These are phyloP conservation scores for Talaromyces sp. DNA, from an alignment of 2,329 filamentous ascomycete genomes.

Conservation along the genomic window DNA sequence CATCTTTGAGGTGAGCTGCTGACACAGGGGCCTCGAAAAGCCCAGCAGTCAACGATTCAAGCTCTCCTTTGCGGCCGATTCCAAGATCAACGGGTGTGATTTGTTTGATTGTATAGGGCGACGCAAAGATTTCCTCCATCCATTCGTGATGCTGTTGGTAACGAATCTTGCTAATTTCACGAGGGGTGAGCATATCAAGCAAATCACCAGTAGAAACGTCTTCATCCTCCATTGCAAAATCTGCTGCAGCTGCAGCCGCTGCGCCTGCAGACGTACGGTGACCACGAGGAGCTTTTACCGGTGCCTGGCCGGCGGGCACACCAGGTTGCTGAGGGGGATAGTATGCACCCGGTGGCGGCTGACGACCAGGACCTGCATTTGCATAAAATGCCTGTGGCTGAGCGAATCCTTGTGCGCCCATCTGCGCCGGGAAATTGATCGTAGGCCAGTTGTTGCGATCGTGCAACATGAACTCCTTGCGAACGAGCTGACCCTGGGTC, in stretches of 20 bases:
- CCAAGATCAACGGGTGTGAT: slow-evolving; percentile 86
- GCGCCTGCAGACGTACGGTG: slow-evolving; percentile 43
- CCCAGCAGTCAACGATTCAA: slow-evolving; percentile 77
- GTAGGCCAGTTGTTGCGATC: slow-evolving; percentile 89
- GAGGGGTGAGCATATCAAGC: slow-evolving; percentile 83
- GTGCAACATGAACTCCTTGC: slow-evolving; percentile 92
- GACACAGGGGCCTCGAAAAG: slow-evolving; percentile 67
- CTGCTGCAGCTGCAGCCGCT: slow-evolving; percentile 39
- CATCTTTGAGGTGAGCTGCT: slow-evolving; percentile 28
- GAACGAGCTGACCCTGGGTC: slow-evolving; percentile 75
- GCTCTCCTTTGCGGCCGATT: slow-evolving; percentile 77
- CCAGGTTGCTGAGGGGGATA: slow-evolving; percentile 32
- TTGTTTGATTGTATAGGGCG: slow-evolving; percentile 79
- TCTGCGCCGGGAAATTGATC: slow-evolving; percentile 65
- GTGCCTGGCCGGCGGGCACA: slow-evolving; percentile 25
- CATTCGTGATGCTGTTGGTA: slow-evolving; percentile 97
- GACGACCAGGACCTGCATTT: slow-evolving; percentile 38
- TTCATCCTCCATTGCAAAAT: slow-evolving; percentile 72
- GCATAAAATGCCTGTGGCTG: slow-evolving; percentile 44
- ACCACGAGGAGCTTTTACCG: slow-evolving; percentile 43
- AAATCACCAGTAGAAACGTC: slow-evolving; percentile 83
- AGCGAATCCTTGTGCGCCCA: slow-evolving; percentile 54
- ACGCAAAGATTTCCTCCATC: slow-evolving; percentile 97
- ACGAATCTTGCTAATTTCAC: slow-evolving; percentile 81
- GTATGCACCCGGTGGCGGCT: slow-evolving; percentile 29